Evolutionary conservation across 2,329 filamentous ascomycete species (phyloP).

Genomic region (Calonectria pteridis): DNA sequence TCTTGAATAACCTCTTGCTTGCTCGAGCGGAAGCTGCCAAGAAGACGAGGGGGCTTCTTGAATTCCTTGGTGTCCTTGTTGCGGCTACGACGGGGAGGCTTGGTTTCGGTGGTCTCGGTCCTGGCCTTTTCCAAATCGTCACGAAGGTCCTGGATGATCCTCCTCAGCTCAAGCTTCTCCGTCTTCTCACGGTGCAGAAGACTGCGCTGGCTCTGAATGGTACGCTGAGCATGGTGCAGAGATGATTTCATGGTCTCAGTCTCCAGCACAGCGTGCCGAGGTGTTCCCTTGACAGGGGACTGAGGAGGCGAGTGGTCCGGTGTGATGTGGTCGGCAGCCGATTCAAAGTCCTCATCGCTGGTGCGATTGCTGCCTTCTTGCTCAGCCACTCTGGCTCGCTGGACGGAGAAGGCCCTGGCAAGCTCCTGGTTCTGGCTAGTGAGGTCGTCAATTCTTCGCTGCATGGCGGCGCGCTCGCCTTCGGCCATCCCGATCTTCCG

Average conservation of each 20-base stretch:
- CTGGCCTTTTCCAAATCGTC: conserved; percentile 87
- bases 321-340: conserved; percentile 76
- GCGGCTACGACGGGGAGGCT: conserved; percentile 70
- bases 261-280: conserved; percentile 91
- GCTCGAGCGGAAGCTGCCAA: conserved; percentile 80
- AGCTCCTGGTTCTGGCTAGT: conserved; percentile 92
- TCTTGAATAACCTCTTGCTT: conserved; percentile 84
- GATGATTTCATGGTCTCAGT: conserved; percentile 96
- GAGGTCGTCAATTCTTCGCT: conserved; percentile 89
- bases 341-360: conserved; percentile 74
- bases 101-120: conserved; percentile 60
- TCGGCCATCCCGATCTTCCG: conserved; percentile 84
- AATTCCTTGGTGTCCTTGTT: conserved; percentile 75
- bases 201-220: conserved; percentile 94
- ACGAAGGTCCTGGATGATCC: conserved; percentile 93
- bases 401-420: conserved; percentile 83
- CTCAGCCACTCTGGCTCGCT: conserved; percentile 76
- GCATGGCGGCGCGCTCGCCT: conserved; percentile 80
- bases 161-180: conserved; percentile 94
- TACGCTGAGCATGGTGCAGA: conserved; percentile 92
- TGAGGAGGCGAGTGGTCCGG: conserved; percentile 92
- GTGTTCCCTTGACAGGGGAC: conserved; percentile 92
- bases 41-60: conserved; percentile 83
- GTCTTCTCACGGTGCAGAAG: conserved; percentile 98
- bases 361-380: conserved; percentile 69